These are phyloP conservation scores for Silene noctiflora DNA, from an alignment of 179 eudicot species.

Conservation along the genomic window DNA sequence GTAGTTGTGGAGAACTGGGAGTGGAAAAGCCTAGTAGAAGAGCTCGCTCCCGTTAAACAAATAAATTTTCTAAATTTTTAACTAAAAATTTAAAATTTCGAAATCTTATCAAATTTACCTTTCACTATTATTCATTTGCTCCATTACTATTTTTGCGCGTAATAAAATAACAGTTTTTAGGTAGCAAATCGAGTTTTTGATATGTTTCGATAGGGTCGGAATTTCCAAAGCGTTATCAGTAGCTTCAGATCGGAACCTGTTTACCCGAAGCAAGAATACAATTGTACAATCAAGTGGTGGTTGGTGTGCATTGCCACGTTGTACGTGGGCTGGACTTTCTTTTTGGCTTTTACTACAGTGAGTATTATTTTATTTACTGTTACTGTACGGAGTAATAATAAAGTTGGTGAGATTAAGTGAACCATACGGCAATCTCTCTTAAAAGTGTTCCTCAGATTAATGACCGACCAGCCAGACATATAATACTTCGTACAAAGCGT, in stretches of 20 bases:
- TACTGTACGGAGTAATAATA: neutral
- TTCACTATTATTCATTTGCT: too few relatives aligned
- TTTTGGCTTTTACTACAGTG: neutral
- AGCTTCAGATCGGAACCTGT: neutral
- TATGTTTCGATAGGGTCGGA: too few relatives aligned
- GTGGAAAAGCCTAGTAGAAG: too few relatives aligned
- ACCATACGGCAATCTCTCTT: conserved; percentile 19
- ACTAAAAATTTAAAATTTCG: too few relatives aligned
- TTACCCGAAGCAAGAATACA: neutral
- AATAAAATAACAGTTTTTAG: too few relatives aligned
- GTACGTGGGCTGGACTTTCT: neutral
- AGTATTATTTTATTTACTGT: neutral
- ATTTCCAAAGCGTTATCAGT: neutral
- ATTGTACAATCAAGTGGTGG: neutral
- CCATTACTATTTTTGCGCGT: too few relatives aligned
- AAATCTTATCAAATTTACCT: too few relatives aligned
- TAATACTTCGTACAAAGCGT: too few relatives aligned
- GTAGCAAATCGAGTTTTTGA: too few relatives aligned
- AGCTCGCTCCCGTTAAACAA: too few relatives aligned
- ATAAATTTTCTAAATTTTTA: too few relatives aligned
- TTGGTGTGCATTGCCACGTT: neutral
- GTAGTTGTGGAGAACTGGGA: too few relatives aligned
- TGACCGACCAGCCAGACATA: neutral
- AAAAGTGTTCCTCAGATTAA: conserved; percentile 6
- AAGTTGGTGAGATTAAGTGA: conserved; percentile 9